A percentile compares a stretch with the other conserved stretches of the same genome.
Evolutionary conservation across 2,329 filamentous ascomycete genomes (phyloP).

Genomic region (Zymoseptoria ardabiliae): DNA sequence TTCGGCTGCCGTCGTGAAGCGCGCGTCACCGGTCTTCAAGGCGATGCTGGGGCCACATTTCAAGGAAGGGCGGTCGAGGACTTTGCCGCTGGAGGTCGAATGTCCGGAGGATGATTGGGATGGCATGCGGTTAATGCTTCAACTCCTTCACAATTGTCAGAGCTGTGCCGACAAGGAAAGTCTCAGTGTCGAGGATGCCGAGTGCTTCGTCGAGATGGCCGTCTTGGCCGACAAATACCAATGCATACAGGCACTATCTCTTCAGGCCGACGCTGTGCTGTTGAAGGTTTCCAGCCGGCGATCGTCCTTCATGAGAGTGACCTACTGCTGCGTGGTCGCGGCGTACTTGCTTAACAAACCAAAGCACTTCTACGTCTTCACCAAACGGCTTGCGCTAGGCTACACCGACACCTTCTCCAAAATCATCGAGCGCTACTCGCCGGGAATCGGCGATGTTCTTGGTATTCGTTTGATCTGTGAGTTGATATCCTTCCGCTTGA

Average conservation of each 20-base stretch:
- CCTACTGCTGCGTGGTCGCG: background rate
- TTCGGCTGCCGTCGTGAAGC: background rate
- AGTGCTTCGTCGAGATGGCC: background rate
- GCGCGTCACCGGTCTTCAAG: background rate
- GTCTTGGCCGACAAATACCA: background rate
- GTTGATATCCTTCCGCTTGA: background rate
- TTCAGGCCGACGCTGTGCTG: background rate
- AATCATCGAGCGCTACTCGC: background rate
- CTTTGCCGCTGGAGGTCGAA: background rate
- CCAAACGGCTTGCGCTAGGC: background rate
- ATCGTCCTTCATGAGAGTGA: too few relatives aligned
- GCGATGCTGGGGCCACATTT: background rate
- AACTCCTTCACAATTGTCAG: background rate
- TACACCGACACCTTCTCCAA: background rate
- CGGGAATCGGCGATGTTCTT: background rate
- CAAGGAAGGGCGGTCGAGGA: background rate
- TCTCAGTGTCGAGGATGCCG: too few relatives aligned
- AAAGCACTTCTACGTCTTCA: background rate
- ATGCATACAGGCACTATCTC: background rate
- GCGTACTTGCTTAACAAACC: background rate
- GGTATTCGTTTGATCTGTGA: background rate
- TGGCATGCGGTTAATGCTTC: background rate
- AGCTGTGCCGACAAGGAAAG: background rate
- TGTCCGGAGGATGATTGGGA: background rate
- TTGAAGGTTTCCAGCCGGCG: too few relatives aligned